Evolutionary conservation across 495 filamentous ascomycete species (phyloP), one percentile per base, ranked within the genome.

Genomic region (Amniculicola lignicola): DNA sequence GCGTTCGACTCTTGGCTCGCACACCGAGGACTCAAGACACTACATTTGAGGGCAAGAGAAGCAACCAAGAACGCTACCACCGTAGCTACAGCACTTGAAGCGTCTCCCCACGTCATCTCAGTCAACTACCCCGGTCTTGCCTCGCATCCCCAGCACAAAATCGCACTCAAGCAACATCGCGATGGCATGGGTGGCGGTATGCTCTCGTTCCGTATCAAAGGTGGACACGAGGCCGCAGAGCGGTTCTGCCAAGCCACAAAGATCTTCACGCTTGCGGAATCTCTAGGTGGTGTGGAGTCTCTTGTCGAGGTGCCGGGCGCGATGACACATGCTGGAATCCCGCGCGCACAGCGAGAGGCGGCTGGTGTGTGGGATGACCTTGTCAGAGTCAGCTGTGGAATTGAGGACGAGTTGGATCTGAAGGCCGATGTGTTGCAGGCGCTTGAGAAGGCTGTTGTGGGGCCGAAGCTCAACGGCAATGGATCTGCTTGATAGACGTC

Each of bases 1-100:
- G 76, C 93, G 16, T 99, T 99, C 67, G 93, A 99, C 77, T 91
- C 83, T 75, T 99, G 92, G 92, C 88, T 99, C 51, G 94, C 93
- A n/a, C 94, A 99, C 74, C 85, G 93, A 60, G 93, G 93, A 56
- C 79, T 95, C 50, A 99, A 99, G 77, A 99, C 93, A 4, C 82
- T 99, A 25, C 93, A 99, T 73, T 77, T 99, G 27, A 88, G 93
- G 47, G 93, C 88, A 3, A 81, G 84, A 40, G 88, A 94, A 69
- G 88, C 94, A 3, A 85, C 80, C 50, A 77, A 74, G 53, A 97
- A 97, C 71, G 93, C 90, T 19, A 83, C 80, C 2, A 76, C 81
- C 23, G 80, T 99, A 37, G 91, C 94, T 7, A 60, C 75, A 21
- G 82, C 86, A 12, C 83, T 99, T 15, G 85, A 90, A 62, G 72